A percentile compares a stretch with the other conserved stretches of the same genome.
Conservation (phyloP, 1,284 basidiomycete genomes). For the Ceratobasidium sp. region DNA sequence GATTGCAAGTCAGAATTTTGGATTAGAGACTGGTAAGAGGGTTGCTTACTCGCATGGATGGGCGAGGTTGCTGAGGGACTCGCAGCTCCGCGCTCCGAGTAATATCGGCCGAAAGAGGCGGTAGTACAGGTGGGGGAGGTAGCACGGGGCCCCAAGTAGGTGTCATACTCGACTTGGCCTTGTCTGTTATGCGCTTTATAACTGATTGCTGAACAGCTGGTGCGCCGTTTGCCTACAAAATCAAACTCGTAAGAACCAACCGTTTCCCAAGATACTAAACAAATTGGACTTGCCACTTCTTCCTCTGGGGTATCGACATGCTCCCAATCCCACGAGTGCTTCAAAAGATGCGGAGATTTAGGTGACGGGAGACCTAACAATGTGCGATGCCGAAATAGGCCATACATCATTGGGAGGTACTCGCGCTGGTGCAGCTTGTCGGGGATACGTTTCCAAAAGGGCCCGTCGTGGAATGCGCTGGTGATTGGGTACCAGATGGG, state of each 20-base stretch:
- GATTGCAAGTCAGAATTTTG: not conserved
- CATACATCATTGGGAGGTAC: not conserved
- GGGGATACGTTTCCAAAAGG: slow-evolving; percentile 12
- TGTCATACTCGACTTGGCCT: not conserved
- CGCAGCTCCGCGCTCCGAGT: too few relatives aligned
- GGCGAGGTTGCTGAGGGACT: not conserved
- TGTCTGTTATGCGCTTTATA: not conserved
- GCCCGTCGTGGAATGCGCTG: slow-evolving; percentile 12
- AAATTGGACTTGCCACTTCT: not conserved
- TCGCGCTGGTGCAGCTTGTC: slow-evolving; percentile 11
- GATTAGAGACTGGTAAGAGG: not conserved
- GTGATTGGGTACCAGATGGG: not conserved
- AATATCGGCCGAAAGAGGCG: too few relatives aligned
- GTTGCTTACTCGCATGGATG: not conserved
- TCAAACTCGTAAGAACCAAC: not conserved
- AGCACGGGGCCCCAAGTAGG: not conserved
- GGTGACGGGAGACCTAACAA: not conserved
- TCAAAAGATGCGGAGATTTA: not conserved
- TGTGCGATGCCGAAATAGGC: not conserved
- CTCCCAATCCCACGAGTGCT: not conserved
- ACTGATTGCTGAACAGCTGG: not conserved
- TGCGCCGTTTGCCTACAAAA: not conserved
- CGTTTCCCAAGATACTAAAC: not conserved
- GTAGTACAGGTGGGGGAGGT: too few relatives aligned
- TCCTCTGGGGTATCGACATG: not conserved